These are phyloP conservation scores for Sclerotinia borealis DNA, from an alignment of 2,329 filamentous ascomycete species.

Conservation along the genomic window DNA sequence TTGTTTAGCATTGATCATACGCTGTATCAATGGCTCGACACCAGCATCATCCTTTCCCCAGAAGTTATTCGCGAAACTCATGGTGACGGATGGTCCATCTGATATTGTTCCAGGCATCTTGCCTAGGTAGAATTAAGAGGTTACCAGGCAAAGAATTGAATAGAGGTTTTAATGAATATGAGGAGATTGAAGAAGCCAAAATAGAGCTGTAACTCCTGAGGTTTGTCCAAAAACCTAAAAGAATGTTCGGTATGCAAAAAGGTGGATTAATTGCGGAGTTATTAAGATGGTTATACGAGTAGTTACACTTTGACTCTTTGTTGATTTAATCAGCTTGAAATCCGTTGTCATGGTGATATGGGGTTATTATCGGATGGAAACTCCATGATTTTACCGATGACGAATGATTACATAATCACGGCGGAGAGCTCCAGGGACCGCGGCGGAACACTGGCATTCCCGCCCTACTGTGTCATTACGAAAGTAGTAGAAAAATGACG, in stretches of 20 bases:
- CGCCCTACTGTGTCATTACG: neutral
- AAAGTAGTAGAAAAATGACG: neutral
- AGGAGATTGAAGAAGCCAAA: neutral
- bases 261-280: conserved; percentile 10
- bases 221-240: neutral
- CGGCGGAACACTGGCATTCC: neutral
- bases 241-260: conserved; percentile 9
- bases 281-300: neutral
- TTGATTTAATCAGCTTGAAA: neutral
- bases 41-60: conserved; percentile 99
- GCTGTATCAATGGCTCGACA: conserved; percentile 82
- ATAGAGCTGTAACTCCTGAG: neutral
- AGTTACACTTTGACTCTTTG: neutral
- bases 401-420: neutral
- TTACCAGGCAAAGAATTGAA: conserved; percentile 1
- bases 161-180: neutral
- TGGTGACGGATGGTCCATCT: conserved; percentile 33
- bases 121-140: conserved; percentile 10
- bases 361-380: neutral
- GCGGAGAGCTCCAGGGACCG: neutral
- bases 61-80: conserved; percentile 87
- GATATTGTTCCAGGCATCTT: conserved; percentile 31
- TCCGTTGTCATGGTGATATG: conserved; percentile 1
- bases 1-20: conserved; percentile 90
- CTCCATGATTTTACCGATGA: neutral